A percentile compares a stretch with the other conserved stretches of the same genome.
phyloP scores from a whole-genome alignment of 345 rosid species.

The Nephelium lappaceum region DNA sequence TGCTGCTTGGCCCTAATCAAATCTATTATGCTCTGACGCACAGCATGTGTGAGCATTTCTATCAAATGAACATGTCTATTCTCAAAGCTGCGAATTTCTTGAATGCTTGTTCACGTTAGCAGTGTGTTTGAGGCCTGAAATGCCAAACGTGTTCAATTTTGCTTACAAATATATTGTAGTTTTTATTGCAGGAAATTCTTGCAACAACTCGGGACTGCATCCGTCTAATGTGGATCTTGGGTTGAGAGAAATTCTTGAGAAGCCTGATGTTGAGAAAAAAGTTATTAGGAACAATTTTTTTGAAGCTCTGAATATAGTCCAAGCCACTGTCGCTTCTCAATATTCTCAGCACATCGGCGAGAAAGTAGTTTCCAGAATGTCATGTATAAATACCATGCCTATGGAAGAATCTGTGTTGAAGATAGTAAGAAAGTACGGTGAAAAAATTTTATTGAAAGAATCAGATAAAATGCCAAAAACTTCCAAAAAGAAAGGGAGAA shows the following conservation, averaged over 20 bases:
- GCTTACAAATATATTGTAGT: constrained; percentile 8
- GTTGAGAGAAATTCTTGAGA: constrained; percentile 59
- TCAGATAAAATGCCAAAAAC: constrained; percentile 67
- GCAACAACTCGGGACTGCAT: constrained; percentile 24
- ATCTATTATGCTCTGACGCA: neutral
- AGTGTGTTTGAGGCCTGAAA: constrained; percentile 3
- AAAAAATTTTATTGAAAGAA: constrained; percentile 62
- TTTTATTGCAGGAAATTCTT: constrained; percentile 33
- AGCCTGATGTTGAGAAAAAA: constrained; percentile 35
- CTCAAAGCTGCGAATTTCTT: neutral
- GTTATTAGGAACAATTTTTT: constrained; percentile 36
- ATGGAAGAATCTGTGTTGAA: constrained; percentile 66
- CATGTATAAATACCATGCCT: constrained; percentile 55
- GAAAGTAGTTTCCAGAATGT: constrained; percentile 39
- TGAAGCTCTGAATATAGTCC: constrained; percentile 65
- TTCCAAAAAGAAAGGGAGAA: constrained; percentile 67
- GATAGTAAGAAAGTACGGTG: constrained; percentile 70
- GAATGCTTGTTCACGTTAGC: neutral
- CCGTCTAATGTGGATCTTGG: constrained; percentile 46
- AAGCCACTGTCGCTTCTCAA: constrained; percentile 50
- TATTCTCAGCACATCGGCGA: constrained; percentile 37
- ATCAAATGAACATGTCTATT: neutral
- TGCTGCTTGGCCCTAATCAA: neutral
- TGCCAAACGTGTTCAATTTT: neutral
- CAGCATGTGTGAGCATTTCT: neutral